phyloP scores from a whole-genome alignment of 164 flowering plant species.

The Platanus orientalis region DNA sequence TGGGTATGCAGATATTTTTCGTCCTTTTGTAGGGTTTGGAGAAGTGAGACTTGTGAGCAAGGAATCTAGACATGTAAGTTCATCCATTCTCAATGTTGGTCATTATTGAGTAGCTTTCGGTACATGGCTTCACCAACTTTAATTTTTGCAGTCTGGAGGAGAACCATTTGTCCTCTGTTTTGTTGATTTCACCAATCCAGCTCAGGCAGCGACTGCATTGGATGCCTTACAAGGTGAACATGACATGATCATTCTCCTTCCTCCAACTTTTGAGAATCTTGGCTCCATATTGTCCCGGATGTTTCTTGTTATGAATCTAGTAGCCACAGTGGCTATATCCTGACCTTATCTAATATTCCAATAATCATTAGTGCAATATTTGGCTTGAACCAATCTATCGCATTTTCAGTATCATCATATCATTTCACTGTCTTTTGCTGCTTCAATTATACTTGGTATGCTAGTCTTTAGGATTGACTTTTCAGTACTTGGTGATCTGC shows the following conservation, averaged over 20 bases:
- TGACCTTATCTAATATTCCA: not conserved
- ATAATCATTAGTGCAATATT: not conserved
- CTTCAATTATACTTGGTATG: not conserved
- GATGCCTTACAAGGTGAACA: slow-evolving; percentile 86
- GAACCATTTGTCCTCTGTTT: slow-evolving; percentile 83
- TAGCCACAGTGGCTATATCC: slow-evolving; percentile 2
- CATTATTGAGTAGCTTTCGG: not conserved
- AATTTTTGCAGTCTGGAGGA: slow-evolving; percentile 68
- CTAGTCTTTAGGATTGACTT: not conserved
- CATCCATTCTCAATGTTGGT: not conserved
- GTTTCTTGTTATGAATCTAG: slow-evolving; percentile 5
- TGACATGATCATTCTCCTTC: slow-evolving; percentile 10
- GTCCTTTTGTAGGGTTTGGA: slow-evolving; percentile 91
- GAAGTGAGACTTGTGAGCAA: slow-evolving; percentile 92
- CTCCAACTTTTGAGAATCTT: slow-evolving; percentile 6
- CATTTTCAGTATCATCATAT: not conserved
- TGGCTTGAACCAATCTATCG: not conserved
- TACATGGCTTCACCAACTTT: slow-evolving; percentile 1
- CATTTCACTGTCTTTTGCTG: not conserved
- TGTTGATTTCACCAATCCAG: slow-evolving; percentile 80
- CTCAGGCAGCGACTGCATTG: slow-evolving; percentile 84
- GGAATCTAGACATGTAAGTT: slow-evolving; percentile 81
- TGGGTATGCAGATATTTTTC: slow-evolving; percentile 72
- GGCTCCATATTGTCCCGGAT: slow-evolving; percentile 9
- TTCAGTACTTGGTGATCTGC: not conserved